A percentile compares a stretch with the other conserved stretches of the same genome.
Conservation (phyloP, 129 eudicot species). For the Flaveria bidentis region DNA sequence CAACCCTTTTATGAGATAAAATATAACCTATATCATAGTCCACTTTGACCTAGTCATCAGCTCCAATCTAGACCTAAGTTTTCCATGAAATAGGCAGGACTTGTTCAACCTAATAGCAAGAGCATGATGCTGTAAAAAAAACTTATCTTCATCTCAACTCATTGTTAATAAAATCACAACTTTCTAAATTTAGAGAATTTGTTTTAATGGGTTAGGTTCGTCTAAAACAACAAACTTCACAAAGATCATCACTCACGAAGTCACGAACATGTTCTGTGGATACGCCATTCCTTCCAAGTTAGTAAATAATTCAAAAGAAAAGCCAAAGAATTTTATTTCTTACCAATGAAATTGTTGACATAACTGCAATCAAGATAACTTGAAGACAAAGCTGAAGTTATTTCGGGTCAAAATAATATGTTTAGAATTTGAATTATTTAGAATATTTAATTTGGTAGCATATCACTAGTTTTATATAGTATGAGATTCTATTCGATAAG, state of each 20-base stretch:
- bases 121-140: no score
- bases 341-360: neutral
- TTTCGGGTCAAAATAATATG: no score
- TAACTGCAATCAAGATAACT: no score
- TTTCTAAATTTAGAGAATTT: neutral
- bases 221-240: neutral
- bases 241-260: neutral
- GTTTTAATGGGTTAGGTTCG: neutral
- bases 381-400: no score
- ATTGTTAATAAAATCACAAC: neutral
- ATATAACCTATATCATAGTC: neutral
- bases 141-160: no score
- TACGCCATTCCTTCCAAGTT: slow-evolving; percentile 16
- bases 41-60: neutral
- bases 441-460: no score
- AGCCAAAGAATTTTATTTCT: slow-evolving; percentile 1
- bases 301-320: slow-evolving; percentile 18
- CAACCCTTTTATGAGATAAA: no score
- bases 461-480: no score
- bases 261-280: neutral
- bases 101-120: no score
- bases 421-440: no score
- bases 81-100: no score
- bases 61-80: neutral
- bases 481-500: no score